A percentile compares a stretch with the other conserved stretches of the same genome.
Evolutionary conservation across 495 filamentous ascomycete genomes (phyloP).

Genomic region (Entonaema liquescens): DNA sequence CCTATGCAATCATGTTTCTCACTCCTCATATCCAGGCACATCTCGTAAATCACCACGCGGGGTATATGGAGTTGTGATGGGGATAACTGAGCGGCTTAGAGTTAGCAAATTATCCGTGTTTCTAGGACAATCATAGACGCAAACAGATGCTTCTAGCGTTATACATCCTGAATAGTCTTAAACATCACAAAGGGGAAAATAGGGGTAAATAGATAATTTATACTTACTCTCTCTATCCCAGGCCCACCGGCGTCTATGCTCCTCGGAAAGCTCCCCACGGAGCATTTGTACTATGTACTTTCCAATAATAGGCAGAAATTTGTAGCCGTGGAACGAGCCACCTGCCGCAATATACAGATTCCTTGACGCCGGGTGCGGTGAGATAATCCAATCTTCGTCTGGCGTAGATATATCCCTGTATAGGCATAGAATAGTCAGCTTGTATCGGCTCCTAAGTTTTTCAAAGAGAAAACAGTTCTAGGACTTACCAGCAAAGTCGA

Average conservation of each 20-base stretch:
- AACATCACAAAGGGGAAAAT: neutral
- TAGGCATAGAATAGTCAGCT: no score
- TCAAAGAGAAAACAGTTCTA: no score
- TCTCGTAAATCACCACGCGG: neutral
- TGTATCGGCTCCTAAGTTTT: no score
- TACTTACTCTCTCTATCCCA: conserved; percentile 51
- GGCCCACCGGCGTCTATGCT: conserved; percentile 55
- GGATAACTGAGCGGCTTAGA: neutral
- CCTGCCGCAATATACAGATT: conserved; percentile 50
- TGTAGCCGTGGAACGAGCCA: conserved; percentile 56
- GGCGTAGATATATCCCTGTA: conserved; percentile 40
- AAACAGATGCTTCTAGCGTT: no score
- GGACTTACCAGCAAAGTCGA: conserved; percentile 38
- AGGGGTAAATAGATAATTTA: neutral
- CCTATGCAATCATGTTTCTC: no score
- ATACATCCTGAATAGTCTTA: neutral
- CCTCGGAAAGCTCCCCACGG: conserved; percentile 50
- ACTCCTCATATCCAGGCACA: neutral
- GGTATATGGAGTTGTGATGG: neutral
- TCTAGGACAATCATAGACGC: no score
- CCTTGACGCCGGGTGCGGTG: conserved; percentile 55
- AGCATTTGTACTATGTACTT: conserved; percentile 64
- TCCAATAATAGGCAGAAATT: conserved; percentile 64
- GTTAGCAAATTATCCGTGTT: neutral
- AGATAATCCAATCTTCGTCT: conserved; percentile 61